Evolutionary conservation across 495 filamentous ascomycete genomes (phyloP).

Genomic region (Hyaloscypha bicolor): DNA sequence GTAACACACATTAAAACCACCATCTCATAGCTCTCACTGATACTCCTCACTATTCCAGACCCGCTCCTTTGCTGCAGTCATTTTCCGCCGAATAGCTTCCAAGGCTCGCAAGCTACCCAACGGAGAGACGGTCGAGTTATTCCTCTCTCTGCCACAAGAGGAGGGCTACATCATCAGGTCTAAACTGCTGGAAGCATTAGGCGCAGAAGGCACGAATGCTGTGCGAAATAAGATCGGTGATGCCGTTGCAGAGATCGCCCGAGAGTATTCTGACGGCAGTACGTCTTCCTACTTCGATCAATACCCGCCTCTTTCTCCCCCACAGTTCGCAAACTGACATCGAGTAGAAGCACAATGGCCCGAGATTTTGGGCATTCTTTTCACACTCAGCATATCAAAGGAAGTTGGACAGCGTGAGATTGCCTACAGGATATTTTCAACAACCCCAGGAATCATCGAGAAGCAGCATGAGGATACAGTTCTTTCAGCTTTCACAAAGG

Average conservation of each 20-base stretch:
- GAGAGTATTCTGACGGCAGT: conserved; percentile 93
- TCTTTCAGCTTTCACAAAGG: conserved; percentile 79
- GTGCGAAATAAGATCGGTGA: conserved; percentile 96
- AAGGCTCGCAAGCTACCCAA: conserved; percentile 77
- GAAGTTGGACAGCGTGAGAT: conserved; percentile 83
- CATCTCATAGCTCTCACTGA: conserved; percentile 6
- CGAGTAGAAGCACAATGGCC: conserved; percentile 80
- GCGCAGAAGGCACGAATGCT: conserved; percentile 64
- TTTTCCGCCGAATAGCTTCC: conserved; percentile 91
- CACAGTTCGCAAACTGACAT: conserved; percentile 5
- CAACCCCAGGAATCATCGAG: conserved; percentile 94
- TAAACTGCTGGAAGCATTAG: conserved; percentile 77
- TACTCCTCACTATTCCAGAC: conserved; percentile 51
- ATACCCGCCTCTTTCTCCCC: not conserved
- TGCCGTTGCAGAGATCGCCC: conserved; percentile 90
- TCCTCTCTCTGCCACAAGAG: conserved; percentile 70
- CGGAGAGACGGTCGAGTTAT: conserved; percentile 77
- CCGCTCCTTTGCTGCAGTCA: conserved; percentile 87
- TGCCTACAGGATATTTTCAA: conserved; percentile 91
- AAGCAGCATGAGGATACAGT: conserved; percentile 91
- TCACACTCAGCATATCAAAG: conserved; percentile 81
- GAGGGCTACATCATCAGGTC: conserved; percentile 76
- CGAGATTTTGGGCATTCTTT: conserved; percentile 83
- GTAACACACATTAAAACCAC: conserved; percentile 52
- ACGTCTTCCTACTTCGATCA: conserved; percentile 39